Conservation (phyloP, 2,329 filamentous ascomycete genomes). For the Paecilomyces sp. region DNA sequence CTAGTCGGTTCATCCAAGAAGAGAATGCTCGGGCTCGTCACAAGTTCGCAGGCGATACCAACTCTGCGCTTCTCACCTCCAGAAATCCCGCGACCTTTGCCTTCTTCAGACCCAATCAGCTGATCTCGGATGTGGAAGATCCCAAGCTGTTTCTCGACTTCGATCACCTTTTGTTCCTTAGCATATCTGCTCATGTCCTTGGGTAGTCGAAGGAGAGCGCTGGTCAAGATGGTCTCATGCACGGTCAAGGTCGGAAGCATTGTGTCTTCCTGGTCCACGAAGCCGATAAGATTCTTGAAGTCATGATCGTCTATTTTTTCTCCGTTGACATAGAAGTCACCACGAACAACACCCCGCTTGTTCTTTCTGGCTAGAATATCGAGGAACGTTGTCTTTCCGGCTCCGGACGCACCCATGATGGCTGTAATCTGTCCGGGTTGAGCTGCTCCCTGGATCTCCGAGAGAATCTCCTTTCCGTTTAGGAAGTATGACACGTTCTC, state of each 20-base stretch:
- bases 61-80: conserved; percentile 95
- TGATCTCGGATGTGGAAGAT: conserved; percentile 93
- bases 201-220: conserved; percentile 84
- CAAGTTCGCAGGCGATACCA: conserved; percentile 93
- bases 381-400: conserved; percentile 93
- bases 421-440: conserved; percentile 92
- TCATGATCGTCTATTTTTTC: conserved; percentile 78
- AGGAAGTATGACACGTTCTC: conserved; percentile 80
- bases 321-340: conserved; percentile 88
- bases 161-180: conserved; percentile 87
- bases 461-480: conserved; percentile 80
- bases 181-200: conserved; percentile 77
- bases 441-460: conserved; percentile 74
- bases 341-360: conserved; percentile 71
- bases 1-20: conserved; percentile 97
- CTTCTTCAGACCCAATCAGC: conserved; percentile 91
- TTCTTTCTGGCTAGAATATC: conserved; percentile 96
- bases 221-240: conserved; percentile 94
- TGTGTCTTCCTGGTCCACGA: conserved; percentile 96
- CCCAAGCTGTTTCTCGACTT: conserved; percentile 92
- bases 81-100: conserved; percentile 87
- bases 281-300: conserved; percentile 88
- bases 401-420: conserved; percentile 97
- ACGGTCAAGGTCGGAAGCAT: conserved; percentile 94
- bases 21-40: conserved; percentile 93